phyloP scores from a whole-genome alignment of 2,329 filamentous ascomycete genomes.

The Aspergillus brunneoviolaceus region DNA sequence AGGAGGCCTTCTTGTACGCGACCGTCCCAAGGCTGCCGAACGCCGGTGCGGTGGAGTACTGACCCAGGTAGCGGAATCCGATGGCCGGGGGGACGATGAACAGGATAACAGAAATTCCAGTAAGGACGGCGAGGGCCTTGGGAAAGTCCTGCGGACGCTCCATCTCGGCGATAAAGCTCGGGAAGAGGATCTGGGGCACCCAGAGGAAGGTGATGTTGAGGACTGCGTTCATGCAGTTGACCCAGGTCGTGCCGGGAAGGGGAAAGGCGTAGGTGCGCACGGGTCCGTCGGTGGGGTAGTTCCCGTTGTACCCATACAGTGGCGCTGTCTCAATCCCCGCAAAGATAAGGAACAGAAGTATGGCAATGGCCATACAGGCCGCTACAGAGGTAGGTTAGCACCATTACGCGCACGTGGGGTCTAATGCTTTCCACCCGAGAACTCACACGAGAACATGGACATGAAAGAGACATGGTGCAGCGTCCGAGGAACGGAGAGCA shows the following conservation, averaged over 20 bases:
- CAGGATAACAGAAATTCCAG: slow-evolving; percentile 46
- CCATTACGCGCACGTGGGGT: not conserved
- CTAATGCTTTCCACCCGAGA: not conserved
- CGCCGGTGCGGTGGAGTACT: slow-evolving; percentile 52
- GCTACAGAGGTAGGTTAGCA: slow-evolving; percentile 22
- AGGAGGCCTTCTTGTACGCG: slow-evolving; percentile 50
- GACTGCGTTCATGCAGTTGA: slow-evolving; percentile 52
- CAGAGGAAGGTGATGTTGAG: slow-evolving; percentile 53
- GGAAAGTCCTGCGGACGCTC: slow-evolving; percentile 52
- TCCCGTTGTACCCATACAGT: slow-evolving; percentile 47
- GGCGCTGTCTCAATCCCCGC: slow-evolving; percentile 49
- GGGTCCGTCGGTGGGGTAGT: slow-evolving; percentile 45
- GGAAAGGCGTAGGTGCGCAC: slow-evolving; percentile 52
- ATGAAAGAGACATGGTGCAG: slow-evolving; percentile 52
- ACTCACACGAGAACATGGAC: slow-evolving; percentile 48
- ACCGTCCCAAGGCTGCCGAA: slow-evolving; percentile 49
- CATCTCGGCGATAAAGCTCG: slow-evolving; percentile 54
- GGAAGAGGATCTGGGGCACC: slow-evolving; percentile 54
- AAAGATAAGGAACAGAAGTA: slow-evolving; percentile 53
- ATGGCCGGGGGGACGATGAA: slow-evolving; percentile 53
- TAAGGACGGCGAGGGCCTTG: slow-evolving; percentile 50
- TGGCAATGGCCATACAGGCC: slow-evolving; percentile 50
- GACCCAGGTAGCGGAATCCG: slow-evolving; percentile 51
- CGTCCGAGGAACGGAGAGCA: slow-evolving; percentile 49
- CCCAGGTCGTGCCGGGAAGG: slow-evolving; percentile 46